Conservation (phyloP, 2,329 filamentous ascomycete genomes). For the Cryphonectria carpinicola region DNA sequence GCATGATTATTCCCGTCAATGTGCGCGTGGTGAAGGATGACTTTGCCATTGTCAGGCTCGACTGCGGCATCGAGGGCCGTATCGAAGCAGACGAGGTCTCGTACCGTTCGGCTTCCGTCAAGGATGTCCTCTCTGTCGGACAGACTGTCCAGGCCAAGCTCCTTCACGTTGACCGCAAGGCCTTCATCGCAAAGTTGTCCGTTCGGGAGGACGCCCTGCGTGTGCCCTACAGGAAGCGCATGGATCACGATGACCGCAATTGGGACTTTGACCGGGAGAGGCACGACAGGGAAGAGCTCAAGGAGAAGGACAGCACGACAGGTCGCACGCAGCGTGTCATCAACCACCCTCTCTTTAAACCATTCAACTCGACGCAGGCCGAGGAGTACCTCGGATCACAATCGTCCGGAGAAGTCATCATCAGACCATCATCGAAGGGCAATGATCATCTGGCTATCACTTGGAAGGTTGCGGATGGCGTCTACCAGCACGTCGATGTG, state of each 20-base stretch:
- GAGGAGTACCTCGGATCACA: constrained; percentile 92
- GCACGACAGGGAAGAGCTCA: constrained; percentile 78
- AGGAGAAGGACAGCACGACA: constrained; percentile 83
- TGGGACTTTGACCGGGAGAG: constrained; percentile 88
- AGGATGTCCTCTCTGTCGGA: constrained; percentile 74
- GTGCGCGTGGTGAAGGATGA: constrained; percentile 89
- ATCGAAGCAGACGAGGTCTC: constrained; percentile 84
- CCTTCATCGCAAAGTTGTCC: constrained; percentile 81
- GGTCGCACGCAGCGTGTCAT: constrained; percentile 92
- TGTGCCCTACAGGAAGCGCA: constrained; percentile 68
- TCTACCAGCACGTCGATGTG: constrained; percentile 98
- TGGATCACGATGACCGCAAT: constrained; percentile 75
- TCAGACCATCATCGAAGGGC: constrained; percentile 92
- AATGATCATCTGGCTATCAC: constrained; percentile 94
- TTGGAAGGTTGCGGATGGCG: constrained; percentile 94
- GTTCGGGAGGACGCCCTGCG: constrained; percentile 81
- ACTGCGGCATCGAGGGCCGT: constrained; percentile 91
- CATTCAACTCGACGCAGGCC: constrained; percentile 89
- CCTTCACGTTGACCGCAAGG: constrained; percentile 82
- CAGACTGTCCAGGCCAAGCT: constrained; percentile 91
- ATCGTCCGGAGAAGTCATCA: constrained; percentile 86
- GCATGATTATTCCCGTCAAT: constrained; percentile 90
- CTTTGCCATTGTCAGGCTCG: constrained; percentile 90
- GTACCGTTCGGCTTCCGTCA: constrained; percentile 66
- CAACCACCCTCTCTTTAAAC: constrained; percentile 94